These are phyloP conservation scores for Hemisphaericaspora xylanilytica DNA, from an alignment of 1,139 yeast genomes.

Conservation along the genomic window DNA sequence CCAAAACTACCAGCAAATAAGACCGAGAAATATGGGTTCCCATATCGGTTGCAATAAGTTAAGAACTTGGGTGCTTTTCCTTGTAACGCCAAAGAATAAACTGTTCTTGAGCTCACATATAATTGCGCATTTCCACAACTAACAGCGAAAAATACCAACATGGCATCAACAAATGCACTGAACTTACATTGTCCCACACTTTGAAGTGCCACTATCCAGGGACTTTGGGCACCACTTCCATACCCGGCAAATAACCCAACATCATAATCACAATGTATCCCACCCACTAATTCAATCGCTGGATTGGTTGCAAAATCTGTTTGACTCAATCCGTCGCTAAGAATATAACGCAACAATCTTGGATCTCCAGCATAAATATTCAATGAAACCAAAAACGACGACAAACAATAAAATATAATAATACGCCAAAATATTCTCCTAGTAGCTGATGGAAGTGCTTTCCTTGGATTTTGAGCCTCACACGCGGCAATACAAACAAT, in stretches of 20 bases:
- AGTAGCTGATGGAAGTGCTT: slow-evolving; percentile 76
- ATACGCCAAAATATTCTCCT: slow-evolving; percentile 73
- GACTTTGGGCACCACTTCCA: slow-evolving; percentile 64
- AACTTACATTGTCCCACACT: slow-evolving; percentile 62
- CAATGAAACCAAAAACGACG: slow-evolving; percentile 69
- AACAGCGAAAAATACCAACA: slow-evolving; percentile 71
- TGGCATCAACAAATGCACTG: slow-evolving; percentile 62
- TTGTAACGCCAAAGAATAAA: slow-evolving; percentile 71
- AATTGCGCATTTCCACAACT: slow-evolving; percentile 76
- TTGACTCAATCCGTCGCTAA: slow-evolving; percentile 33
- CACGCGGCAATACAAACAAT: slow-evolving; percentile 84
- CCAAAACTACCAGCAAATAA: slow-evolving; percentile 61
- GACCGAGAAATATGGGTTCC: slow-evolving; percentile 75
- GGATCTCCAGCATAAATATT: slow-evolving; percentile 78
- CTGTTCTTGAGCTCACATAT: slow-evolving; percentile 75
- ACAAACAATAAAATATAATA: slow-evolving; percentile 61
- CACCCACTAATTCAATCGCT: slow-evolving; percentile 43
- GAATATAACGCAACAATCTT: slow-evolving; percentile 54
- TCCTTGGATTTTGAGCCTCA: slow-evolving; percentile 79
- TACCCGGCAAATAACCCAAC: slow-evolving; percentile 44
- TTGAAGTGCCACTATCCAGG: slow-evolving; percentile 80
- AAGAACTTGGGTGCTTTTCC: slow-evolving; percentile 65
- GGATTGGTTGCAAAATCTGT: slow-evolving; percentile 24
- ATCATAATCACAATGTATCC: slow-evolving; percentile 34
- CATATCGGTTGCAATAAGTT: slow-evolving; percentile 57